Evolutionary conservation across 179 eudicot species (phyloP).

Genomic region (Pouteria campechiana): DNA sequence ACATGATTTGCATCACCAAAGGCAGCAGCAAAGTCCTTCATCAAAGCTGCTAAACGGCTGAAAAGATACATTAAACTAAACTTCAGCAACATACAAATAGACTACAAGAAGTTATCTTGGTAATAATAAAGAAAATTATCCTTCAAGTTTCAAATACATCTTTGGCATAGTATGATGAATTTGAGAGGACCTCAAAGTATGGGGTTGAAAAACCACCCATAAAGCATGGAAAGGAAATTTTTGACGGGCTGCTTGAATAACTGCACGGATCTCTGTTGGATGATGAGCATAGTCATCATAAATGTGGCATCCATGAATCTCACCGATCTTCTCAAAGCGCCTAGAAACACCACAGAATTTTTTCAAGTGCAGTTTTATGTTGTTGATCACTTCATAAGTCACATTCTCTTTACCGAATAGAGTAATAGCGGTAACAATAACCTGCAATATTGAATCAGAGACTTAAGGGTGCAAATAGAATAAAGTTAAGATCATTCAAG

Average conservation of each 20-base stretch:
- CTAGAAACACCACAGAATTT: conserved; percentile 8
- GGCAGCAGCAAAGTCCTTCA: conserved; percentile 6
- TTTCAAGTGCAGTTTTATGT: neutral
- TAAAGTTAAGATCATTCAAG: too few relatives aligned
- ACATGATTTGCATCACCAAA: conserved; percentile 4
- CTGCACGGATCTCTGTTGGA: conserved; percentile 7
- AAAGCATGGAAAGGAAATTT: conserved; percentile 2
- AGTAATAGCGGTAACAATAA: neutral
- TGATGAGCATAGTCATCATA: conserved; percentile 9
- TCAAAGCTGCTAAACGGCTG: conserved; percentile 7
- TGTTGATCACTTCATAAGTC: neutral
- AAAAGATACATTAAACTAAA: too few relatives aligned
- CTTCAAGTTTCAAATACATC: neutral
- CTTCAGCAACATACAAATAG: too few relatives aligned
- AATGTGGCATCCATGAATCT: conserved; percentile 7
- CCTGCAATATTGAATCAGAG: conserved; percentile 6
- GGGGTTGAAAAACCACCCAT: conserved; percentile 7
- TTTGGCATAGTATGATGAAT: too few relatives aligned
- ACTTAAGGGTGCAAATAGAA: too few relatives aligned
- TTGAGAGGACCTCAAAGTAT: conserved; percentile 2
- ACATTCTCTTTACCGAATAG: neutral
- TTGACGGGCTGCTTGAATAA: conserved; percentile 7
- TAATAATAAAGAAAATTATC: neutral
- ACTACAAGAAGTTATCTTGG: neutral
- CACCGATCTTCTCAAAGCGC: conserved; percentile 11